These are phyloP conservation scores for Boletus bicolor DNA, from an alignment of 768 basidiomycete species.

Conservation along the genomic window DNA sequence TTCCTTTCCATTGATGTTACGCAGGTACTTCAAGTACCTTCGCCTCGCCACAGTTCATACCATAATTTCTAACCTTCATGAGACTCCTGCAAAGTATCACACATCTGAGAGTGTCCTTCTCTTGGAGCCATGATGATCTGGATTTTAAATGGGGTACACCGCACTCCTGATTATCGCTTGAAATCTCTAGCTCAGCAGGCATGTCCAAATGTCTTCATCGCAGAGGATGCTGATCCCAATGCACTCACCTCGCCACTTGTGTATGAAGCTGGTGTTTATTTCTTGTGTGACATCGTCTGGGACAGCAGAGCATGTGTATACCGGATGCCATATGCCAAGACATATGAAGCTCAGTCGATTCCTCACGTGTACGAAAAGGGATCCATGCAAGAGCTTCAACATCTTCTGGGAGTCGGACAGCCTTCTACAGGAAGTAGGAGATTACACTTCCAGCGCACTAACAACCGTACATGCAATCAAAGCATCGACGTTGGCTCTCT, in stretches of 20 bases:
- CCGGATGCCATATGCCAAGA: no score
- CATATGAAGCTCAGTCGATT: no score
- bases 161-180: neutral
- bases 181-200: neutral
- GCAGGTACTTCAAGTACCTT: conserved; percentile 9
- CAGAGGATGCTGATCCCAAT: neutral
- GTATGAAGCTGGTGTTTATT: neutral
- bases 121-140: conserved; percentile 1
- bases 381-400: no score
- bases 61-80: neutral
- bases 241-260: neutral
- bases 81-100: neutral
- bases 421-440: no score
- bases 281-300: no score
- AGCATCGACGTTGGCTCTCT: no score
- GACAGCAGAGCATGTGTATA: no score
- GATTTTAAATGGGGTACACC: neutral
- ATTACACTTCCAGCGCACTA: no score
- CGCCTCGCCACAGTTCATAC: neutral
- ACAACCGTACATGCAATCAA: no score
- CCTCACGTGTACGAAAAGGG: no score
- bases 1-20: no score
- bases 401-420: no score
- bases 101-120: neutral
- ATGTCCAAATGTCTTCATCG: neutral